Evolutionary conservation across 306 rosid species (phyloP).

Genomic region (Mimosa pudica): DNA sequence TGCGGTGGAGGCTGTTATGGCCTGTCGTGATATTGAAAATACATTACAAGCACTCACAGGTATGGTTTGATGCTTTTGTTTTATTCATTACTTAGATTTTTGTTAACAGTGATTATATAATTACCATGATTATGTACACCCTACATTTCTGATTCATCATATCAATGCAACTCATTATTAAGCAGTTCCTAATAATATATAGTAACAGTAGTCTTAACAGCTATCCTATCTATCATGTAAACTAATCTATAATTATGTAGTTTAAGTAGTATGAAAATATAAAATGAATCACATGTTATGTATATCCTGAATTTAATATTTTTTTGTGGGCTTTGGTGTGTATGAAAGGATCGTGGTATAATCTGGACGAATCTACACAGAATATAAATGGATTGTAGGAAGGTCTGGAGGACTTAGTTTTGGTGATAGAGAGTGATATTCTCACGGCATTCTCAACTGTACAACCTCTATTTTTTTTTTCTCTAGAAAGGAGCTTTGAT

Average conservation of each 20-base stretch:
- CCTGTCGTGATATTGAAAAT: slow-evolving; percentile 98
- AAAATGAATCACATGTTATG: not conserved
- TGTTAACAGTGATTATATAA: not conserved
- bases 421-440: slow-evolving; percentile 43
- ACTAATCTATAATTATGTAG: not conserved
- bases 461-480: slow-evolving; percentile 26
- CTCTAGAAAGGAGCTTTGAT: not conserved
- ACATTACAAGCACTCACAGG: slow-evolving; percentile 94
- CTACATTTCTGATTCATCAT: not conserved
- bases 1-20: slow-evolving; percentile 99
- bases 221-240: not conserved
- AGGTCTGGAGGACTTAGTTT: slow-evolving; percentile 46
- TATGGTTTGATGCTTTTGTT: slow-evolving; percentile 18
- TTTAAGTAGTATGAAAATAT: no score
- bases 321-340: slow-evolving; percentile 27
- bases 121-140: not conserved
- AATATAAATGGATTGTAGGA: slow-evolving; percentile 6
- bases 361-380: slow-evolving; percentile 19
- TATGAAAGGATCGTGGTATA: slow-evolving; percentile 26
- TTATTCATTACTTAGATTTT: not conserved
- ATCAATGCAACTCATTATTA: not conserved
- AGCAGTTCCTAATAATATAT: not conserved
- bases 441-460: slow-evolving; percentile 36
- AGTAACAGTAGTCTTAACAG: not conserved
- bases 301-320: not conserved